Percentiles rank a stretch among this genome's conserved stretches.
These are phyloP conservation scores for Fusarium denticulatum DNA, from an alignment of 2,329 filamentous ascomycete species.

Conservation along the genomic window DNA sequence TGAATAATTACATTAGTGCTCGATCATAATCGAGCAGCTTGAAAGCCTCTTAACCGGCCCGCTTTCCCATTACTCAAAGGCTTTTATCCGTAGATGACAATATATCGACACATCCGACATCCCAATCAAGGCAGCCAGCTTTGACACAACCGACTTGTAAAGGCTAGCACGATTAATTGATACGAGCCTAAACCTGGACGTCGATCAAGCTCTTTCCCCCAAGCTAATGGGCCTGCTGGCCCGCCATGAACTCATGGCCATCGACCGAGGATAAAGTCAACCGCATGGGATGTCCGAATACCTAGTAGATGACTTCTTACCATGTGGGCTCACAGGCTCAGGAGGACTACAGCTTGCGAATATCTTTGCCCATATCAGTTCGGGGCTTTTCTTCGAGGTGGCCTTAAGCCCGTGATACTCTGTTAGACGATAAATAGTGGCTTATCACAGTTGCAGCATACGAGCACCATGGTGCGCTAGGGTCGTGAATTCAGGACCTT, in stretches of 20 bases:
- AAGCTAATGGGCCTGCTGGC: not conserved
- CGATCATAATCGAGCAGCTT: not conserved
- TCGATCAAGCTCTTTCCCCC: conserved; percentile 19
- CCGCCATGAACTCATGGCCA: not conserved
- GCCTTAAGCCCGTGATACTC: not conserved
- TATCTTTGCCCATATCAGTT: not conserved
- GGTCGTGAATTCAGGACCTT: conserved; percentile 10
- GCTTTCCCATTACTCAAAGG: not conserved
- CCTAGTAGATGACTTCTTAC: not conserved
- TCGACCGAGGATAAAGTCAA: not conserved
- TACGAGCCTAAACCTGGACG: conserved; percentile 4
- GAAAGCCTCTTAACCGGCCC: conserved; percentile 4
- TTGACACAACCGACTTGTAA: not conserved
- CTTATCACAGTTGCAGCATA: not conserved
- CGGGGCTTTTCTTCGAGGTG: not conserved
- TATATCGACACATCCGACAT: not conserved
- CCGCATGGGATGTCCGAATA: not conserved
- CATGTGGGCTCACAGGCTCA: not conserved
- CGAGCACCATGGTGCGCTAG: conserved; percentile 23
- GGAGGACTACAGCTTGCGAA: not conserved
- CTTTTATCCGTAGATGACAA: not conserved
- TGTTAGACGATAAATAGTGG: conserved; percentile 11
- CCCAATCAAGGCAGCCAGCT: not conserved
- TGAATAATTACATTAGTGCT: not conserved
- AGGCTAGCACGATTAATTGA: conserved; percentile 4